Base-by-base conservation (phyloP, 495 filamentous ascomycete species). In the Xylona heveae region DNA sequence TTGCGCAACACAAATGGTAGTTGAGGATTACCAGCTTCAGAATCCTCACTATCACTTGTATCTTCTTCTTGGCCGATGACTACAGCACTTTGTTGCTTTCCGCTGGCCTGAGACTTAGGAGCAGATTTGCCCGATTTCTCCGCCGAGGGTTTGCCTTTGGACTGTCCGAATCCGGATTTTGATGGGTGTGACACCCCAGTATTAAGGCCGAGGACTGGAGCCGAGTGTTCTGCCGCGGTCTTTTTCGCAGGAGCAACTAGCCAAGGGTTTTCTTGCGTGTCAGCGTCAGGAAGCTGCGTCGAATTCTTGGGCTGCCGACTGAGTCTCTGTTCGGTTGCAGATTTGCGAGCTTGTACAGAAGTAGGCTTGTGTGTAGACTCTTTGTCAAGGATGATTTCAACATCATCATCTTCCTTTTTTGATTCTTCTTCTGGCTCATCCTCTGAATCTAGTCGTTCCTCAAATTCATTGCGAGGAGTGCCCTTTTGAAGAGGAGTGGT, bases 1-100 rank as follows among this genome's bases (percentile, higher is more conserved):
- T 91, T 82, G 37, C 68, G 72, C 26, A 78, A 63, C 18, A 73
- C 62, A 28, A 78, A 62, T 1, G 74, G 71, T 4, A 61, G 42
- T 28, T 21, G 33, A 34, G 18, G 34, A 38, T 55, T 58, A 20
- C 75, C 74, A 33, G 67, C 64, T 19, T 69, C 67, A 30, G 57
- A 53, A 12, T 59, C 52, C 6, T 47, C 42, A 1, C 48, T 43
- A 7, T 37, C 42, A 21, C 42, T 28, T 18, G 31, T 27, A 31
- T 46, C 34, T n/a, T n/a, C n/a, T n/a, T n/a, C n/a, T n/a, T n/a
- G n/a, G n/a, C n/a, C n/a, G n/a, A n/a, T n/a, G n/a, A n/a, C n/a
- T n/a, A n/a, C n/a, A n/a, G n/a, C n/a, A n/a, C n/a, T n/a, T n/a
- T n/a, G n/a, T n/a, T n/a, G n/a, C n/a, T n/a, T n/a, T n/a, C n/a